Evolutionary conservation across 495 filamentous ascomycete genomes (phyloP).

Genomic region (Lasiosphaeris hirsuta): DNA sequence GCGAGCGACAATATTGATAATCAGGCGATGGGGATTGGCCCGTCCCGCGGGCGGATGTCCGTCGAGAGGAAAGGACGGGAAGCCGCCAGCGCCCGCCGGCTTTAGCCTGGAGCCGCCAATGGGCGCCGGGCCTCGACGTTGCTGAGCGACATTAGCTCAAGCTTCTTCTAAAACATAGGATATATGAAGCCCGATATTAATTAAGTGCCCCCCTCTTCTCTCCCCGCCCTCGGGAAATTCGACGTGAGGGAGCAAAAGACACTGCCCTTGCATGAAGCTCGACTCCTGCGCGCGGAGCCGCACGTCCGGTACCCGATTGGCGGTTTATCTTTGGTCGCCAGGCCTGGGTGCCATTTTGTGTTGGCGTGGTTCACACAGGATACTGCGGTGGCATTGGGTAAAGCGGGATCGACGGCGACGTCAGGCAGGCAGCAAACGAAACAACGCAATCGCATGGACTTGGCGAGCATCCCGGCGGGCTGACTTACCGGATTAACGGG

Average conservation of each 20-base stretch:
- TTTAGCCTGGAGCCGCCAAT: constrained; percentile 16
- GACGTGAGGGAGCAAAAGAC: background rate
- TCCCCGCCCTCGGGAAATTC: constrained; percentile 6
- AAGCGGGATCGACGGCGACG: too few relatives aligned
- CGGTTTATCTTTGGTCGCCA: background rate
- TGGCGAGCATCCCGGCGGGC: too few relatives aligned
- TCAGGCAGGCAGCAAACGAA: too few relatives aligned
- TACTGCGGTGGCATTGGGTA: too few relatives aligned
- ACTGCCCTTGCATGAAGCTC: constrained; percentile 7
- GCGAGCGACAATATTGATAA: background rate
- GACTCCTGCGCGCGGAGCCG: background rate
- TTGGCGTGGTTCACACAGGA: too few relatives aligned
- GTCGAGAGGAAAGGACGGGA: background rate
- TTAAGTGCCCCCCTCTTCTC: background rate
- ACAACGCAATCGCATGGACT: too few relatives aligned
- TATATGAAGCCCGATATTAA: constrained; percentile 9
- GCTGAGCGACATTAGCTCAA: background rate
- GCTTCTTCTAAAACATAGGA: constrained; percentile 1
- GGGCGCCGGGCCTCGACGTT: background rate
- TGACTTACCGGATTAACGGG: too few relatives aligned
- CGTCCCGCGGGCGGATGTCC: background rate
- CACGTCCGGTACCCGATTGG: constrained; percentile 1
- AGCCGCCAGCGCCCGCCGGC: background rate
- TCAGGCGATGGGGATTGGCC: background rate
- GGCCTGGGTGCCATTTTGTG: too few relatives aligned